Base-by-base conservation (phyloP, 495 filamentous ascomycete species). In the Xanthoparmelia taractica region DNA sequence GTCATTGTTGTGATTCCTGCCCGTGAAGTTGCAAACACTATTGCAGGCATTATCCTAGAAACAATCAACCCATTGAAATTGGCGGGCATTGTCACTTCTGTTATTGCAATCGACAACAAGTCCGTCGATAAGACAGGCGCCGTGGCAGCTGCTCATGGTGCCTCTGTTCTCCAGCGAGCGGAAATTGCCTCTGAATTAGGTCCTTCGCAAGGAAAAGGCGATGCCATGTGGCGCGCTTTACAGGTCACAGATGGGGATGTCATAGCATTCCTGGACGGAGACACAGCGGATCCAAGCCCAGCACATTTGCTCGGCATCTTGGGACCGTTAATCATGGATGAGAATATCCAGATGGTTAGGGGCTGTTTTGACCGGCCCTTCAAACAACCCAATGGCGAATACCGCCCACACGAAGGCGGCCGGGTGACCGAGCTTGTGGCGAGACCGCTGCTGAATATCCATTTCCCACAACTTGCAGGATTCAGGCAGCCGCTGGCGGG, bases 401-500 rank as follows among this genome's bases (percentile, higher is more conserved):
- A 38, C 8, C 56, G 38, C n/a, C 36, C 56, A 17, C 34, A 58
- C 56, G 56, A 58, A 58, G 56, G 56, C 8, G 56, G 56, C 34
- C 56, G 56, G 4, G 56, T 58, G 34, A 58, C 23, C 4, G 56
- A 58, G 38, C 56, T 58, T 41, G 38, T 41, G 36, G 56, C 56
- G 27, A 58, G 56, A 40, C 56, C 56, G 8, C 38, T 58, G 33
- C 56, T 58, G 25, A 58, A 58, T 58, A 37, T 58, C 36, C 56
- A 58, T 7, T 58, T 58, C 18, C 36, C 56, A 13, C 36, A 58
- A n/a, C 56, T 58, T 31, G 56, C 56, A 41, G 56, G 34, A 27
- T 58, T 58, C 10, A 20, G 56, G 36, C 56, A 58, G 56, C 56
- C 56, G n/a, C 56, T 58, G 11, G 56, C 56, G 38, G 56, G 56